Percentiles rank a stretch among this genome's conserved stretches.
Conservation (phyloP, 805 yeast genomes). For the Dipodascus geniculatus region DNA sequence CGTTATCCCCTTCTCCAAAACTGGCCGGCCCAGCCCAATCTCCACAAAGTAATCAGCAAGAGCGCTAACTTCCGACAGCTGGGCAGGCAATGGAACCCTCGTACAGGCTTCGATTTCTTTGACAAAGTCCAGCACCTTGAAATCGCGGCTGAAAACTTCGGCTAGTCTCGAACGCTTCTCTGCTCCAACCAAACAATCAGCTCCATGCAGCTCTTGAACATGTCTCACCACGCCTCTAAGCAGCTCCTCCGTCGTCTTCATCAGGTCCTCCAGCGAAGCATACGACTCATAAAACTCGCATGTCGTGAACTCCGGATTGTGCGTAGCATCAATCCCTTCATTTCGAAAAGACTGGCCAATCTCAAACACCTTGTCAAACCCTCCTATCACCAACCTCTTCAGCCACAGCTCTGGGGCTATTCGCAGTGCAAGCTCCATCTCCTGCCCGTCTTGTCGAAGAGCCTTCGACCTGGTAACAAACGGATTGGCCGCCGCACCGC, state of each 20-base stretch:
- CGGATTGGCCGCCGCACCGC: conserved; percentile 92
- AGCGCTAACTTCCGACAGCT: conserved; percentile 27
- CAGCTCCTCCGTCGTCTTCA: conserved; percentile 49
- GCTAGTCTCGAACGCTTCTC: conserved; percentile 7
- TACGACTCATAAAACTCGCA: conserved; percentile 81
- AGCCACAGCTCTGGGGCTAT: conserved; percentile 97
- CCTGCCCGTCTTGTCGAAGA: conserved; percentile 7
- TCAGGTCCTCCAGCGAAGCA: conserved; percentile 53
- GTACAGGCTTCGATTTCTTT: conserved; percentile 46
- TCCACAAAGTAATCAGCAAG: conserved; percentile 31
- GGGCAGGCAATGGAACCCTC: conserved; percentile 37
- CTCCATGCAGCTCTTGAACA: conserved; percentile 16
- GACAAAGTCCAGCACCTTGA: conserved; percentile 49
- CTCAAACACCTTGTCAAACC: conserved; percentile 79
- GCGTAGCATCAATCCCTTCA: conserved; percentile 87
- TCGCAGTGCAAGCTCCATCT: conserved; percentile 43
- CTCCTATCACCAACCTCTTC: conserved; percentile 69
- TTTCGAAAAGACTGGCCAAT: conserved; percentile 72
- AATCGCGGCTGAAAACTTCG: conserved; percentile 14
- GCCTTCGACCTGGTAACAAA: conserved; percentile 43
- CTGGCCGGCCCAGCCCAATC: conserved; percentile 27
- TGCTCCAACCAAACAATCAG: conserved; percentile 3
- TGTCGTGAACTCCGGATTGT: conserved; percentile 87
- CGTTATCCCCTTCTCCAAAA: conserved; percentile 19
- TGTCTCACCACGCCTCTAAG: conserved; percentile 31